These are phyloP conservation scores for Tuber microsphaerosporum DNA, from an alignment of 495 filamentous ascomycete genomes.

Conservation along the genomic window DNA sequence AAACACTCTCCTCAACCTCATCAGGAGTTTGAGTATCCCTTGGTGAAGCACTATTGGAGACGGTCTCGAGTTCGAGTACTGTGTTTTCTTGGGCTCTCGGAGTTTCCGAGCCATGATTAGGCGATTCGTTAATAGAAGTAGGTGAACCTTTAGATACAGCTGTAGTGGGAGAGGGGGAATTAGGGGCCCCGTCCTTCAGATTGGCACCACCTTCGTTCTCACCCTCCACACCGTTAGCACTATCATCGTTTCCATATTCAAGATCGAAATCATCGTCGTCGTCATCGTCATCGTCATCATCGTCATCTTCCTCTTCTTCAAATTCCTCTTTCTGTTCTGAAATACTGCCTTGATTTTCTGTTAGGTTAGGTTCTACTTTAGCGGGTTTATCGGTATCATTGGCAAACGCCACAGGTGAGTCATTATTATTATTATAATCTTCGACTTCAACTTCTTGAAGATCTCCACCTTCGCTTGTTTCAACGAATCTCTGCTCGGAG, in stretches of 20 bases:
- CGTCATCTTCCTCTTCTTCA: constrained; percentile 26
- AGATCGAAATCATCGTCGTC: constrained; percentile 35
- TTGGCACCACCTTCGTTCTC: constrained; percentile 12
- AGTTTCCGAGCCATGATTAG: neutral
- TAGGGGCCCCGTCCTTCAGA: constrained; percentile 20
- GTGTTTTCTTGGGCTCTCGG: neutral
- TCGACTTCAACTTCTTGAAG: constrained; percentile 17
- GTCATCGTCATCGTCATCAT: constrained; percentile 32
- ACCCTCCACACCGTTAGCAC: constrained; percentile 14
- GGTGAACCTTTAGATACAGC: constrained; percentile 7
- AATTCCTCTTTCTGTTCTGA: constrained; percentile 9
- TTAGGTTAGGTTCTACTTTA: constrained; percentile 19
- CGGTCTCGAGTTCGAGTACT: constrained; percentile 15
- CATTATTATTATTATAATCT: constrained; percentile 19
- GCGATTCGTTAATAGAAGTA: constrained; percentile 1
- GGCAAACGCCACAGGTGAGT: constrained; percentile 3
- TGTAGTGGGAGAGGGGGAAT: constrained; percentile 11
- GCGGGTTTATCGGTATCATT: constrained; percentile 16
- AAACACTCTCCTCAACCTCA: constrained; percentile 29
- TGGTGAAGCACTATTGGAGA: constrained; percentile 19
- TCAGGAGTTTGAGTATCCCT: constrained; percentile 25
- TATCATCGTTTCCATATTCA: constrained; percentile 29
- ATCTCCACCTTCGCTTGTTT: constrained; percentile 12
- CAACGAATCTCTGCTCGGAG: constrained; percentile 18
- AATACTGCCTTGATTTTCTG: constrained; percentile 19